phyloP scores from a whole-genome alignment of 495 filamentous ascomycete genomes.

The Lentithecium fluviatile region DNA sequence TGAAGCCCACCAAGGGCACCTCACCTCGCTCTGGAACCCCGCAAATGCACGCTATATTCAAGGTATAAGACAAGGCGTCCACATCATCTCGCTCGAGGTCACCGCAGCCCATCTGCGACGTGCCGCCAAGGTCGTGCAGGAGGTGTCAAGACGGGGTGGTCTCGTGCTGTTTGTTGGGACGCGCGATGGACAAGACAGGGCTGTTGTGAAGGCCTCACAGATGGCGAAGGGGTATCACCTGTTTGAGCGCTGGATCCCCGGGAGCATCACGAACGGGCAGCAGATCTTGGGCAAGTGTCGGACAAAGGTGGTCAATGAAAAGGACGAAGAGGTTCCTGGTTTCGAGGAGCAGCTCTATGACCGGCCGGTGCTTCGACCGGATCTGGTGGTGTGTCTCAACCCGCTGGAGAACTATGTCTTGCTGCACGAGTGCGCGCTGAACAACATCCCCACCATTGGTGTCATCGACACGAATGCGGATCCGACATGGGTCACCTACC shows the following conservation, averaged over 20 bases:
- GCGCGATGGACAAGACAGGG: slow-evolving; percentile 69
- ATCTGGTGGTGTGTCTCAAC: slow-evolving; percentile 90
- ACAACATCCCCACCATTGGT: slow-evolving; percentile 90
- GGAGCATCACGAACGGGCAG: slow-evolving; percentile 87
- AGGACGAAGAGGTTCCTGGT: slow-evolving; percentile 63
- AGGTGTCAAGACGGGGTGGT: slow-evolving; percentile 78
- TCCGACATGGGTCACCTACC: slow-evolving; percentile 92
- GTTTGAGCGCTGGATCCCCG: slow-evolving; percentile 92
- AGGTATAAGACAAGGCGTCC: slow-evolving; percentile 83
- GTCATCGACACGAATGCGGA: slow-evolving; percentile 92
- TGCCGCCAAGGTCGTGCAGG: slow-evolving; percentile 83
- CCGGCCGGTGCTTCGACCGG: slow-evolving; percentile 68
- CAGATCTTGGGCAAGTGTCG: slow-evolving; percentile 70
- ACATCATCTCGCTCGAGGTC: slow-evolving; percentile 87
- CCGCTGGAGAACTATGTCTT: slow-evolving; percentile 86
- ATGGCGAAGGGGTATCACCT: slow-evolving; percentile 79
- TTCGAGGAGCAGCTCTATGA: slow-evolving; percentile 64
- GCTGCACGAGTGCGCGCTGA: slow-evolving; percentile 84
- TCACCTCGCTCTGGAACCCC: slow-evolving; percentile 92
- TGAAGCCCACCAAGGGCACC: slow-evolving; percentile 88
- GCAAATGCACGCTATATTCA: slow-evolving; percentile 93
- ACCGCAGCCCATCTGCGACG: slow-evolving; percentile 86
- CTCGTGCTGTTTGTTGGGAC: slow-evolving; percentile 90
- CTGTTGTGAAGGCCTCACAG: slow-evolving; percentile 77
- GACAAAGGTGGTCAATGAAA: slow-evolving; percentile 67